Conservation (phyloP, 345 rosid genomes). For the Schrenkiella parvula region DNA sequence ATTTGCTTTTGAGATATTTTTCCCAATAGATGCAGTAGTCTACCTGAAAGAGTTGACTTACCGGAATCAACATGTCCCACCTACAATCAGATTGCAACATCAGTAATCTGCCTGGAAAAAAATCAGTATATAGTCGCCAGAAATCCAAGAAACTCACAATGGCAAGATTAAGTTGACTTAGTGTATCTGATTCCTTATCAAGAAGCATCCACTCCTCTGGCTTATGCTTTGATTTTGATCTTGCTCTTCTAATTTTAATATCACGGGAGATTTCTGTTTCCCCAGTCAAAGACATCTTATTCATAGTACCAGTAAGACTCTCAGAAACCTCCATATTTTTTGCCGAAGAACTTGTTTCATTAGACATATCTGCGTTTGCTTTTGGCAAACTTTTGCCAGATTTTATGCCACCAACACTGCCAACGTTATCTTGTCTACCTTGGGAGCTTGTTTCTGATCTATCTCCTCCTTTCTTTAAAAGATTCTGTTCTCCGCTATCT, state of each 20-base stretch:
- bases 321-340: constrained; percentile 23
- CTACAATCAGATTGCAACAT: constrained; percentile 37
- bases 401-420: constrained; percentile 9
- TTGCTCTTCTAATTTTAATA: constrained; percentile 29
- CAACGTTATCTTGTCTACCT: constrained; percentile 29
- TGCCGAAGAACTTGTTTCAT: constrained; percentile 40
- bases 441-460: constrained; percentile 30
- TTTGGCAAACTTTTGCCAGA: constrained; percentile 35
- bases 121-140: not conserved
- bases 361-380: constrained; percentile 30
- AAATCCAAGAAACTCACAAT: constrained; percentile 57
- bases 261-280: constrained; percentile 36
- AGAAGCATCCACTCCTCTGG: constrained; percentile 89
- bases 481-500: constrained; percentile 23
- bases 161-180: constrained; percentile 79
- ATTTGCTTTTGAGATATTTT: constrained; percentile 85
- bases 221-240: constrained; percentile 46
- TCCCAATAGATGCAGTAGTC: constrained; percentile 86
- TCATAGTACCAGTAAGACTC: constrained; percentile 37
- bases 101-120: constrained; percentile 3
- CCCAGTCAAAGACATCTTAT: constrained; percentile 36
- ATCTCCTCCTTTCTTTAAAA: constrained; percentile 28
- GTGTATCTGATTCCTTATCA: constrained; percentile 46
- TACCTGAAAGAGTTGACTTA: constrained; percentile 97
- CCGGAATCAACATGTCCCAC: constrained; percentile 99